Evolutionary conservation across 2,329 filamentous ascomycete species (phyloP).

Genomic region (Talaromyces sp.): DNA sequence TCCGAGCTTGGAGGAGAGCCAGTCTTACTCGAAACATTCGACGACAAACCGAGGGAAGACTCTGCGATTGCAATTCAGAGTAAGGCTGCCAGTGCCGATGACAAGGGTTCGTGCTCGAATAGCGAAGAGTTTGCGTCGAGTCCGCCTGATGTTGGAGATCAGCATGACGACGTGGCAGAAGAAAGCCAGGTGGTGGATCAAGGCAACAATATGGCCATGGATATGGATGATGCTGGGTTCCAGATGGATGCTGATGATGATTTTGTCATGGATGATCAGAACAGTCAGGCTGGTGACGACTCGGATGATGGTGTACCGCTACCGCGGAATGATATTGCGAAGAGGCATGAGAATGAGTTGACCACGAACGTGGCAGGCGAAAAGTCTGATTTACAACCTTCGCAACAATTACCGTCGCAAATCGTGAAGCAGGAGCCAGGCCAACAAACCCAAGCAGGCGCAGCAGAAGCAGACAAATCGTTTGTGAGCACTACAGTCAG

Average conservation of each 20-base stretch:
- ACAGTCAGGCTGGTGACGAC: not conserved
- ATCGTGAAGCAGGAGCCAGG: not conserved
- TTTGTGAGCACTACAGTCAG: constrained; percentile 14
- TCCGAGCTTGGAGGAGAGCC: constrained; percentile 30
- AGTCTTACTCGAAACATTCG: constrained; percentile 11
- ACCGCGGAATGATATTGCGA: not conserved
- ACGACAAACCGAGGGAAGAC: constrained; percentile 9
- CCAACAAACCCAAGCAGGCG: not conserved
- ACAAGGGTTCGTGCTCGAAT: not conserved
- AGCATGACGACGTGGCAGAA: not conserved
- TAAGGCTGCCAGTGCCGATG: not conserved
- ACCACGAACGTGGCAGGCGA: not conserved
- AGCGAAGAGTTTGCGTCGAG: constrained; percentile 23
- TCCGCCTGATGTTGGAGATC: constrained; percentile 15
- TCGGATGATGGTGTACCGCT: constrained; percentile 11
- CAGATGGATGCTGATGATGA: constrained; percentile 9
- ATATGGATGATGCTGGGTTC: constrained; percentile 7
- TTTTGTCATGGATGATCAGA: not conserved
- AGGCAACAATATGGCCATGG: not conserved
- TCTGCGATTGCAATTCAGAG: not conserved
- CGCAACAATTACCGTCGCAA: not conserved
- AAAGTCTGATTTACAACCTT: not conserved
- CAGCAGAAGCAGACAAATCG: not conserved
- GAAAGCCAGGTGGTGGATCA: not conserved
- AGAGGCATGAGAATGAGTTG: not conserved